Conservation (phyloP, 768 basidiomycete species). For the Kwoniella europaea region DNA sequence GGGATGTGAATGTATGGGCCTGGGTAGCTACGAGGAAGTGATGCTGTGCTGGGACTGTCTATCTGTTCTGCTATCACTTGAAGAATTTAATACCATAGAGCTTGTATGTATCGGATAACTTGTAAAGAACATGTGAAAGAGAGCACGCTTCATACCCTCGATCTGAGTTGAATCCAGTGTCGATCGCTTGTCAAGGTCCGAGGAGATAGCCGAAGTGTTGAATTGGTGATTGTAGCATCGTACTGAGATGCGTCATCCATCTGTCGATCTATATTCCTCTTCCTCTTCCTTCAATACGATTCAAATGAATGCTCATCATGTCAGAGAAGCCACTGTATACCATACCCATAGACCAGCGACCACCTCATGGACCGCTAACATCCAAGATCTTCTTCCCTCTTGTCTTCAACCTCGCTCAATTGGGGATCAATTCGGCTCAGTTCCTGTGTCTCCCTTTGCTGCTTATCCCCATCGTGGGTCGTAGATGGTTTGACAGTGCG, state of each 20-base stretch:
- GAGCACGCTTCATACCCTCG: not conserved
- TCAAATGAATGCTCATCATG: constrained; percentile 1
- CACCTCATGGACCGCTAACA: constrained; percentile 42
- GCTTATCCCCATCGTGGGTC: constrained; percentile 65
- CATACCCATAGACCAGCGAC: constrained; percentile 56
- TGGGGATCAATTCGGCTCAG: constrained; percentile 76
- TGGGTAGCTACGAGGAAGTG: constrained; percentile 27
- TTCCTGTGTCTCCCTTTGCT: constrained; percentile 73
- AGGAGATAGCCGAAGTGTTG: not conserved
- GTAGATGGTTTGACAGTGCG: constrained; percentile 68
- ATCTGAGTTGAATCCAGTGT: not conserved
- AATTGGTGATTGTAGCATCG: not conserved
- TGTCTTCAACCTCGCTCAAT: constrained; percentile 66
- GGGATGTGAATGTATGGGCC: constrained; percentile 27
- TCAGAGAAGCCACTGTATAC: constrained; percentile 45
- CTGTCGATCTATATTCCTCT: not conserved
- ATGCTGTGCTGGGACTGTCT: not conserved
- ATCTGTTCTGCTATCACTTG: not conserved
- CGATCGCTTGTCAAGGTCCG: not conserved
- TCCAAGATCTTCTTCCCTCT: constrained; percentile 49
- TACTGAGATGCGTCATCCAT: not conserved
- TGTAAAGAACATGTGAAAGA: not conserved
- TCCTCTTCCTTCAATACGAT: not conserved
- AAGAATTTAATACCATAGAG: not conserved
- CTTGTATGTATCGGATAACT: not conserved